These are phyloP conservation scores for Calonectria leucothoes DNA, from an alignment of 2,329 filamentous ascomycete species.

Conservation along the genomic window DNA sequence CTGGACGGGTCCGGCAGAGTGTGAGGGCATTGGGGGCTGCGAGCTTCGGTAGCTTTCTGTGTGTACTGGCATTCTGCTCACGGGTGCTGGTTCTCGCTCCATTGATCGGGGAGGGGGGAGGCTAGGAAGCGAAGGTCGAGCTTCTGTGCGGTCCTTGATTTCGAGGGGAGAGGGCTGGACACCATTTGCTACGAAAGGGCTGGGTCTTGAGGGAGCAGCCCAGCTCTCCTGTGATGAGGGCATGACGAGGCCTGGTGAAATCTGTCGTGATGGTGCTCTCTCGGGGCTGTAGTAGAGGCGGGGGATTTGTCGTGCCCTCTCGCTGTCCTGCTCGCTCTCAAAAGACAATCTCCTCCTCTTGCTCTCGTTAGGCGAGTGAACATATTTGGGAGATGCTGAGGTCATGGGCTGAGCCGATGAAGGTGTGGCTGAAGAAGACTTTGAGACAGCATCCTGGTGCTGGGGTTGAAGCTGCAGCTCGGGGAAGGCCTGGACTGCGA, in stretches of 20 bases:
- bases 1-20: constrained; percentile 41
- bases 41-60: constrained; percentile 52
- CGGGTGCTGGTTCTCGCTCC: constrained; percentile 48
- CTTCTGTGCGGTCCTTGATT: constrained; percentile 48
- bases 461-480: constrained; percentile 53
- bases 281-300: constrained; percentile 56
- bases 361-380: constrained; percentile 59
- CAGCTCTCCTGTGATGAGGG: constrained; percentile 49
- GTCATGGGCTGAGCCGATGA: constrained; percentile 45
- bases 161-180: constrained; percentile 46
- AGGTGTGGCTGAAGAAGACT: constrained; percentile 49
- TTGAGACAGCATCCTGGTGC: constrained; percentile 44
- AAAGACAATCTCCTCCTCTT: constrained; percentile 61
- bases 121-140: constrained; percentile 53
- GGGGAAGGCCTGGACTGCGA: constrained; percentile 55
- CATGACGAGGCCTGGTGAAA: constrained; percentile 48
- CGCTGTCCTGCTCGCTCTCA: constrained; percentile 53
- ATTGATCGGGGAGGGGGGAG: constrained; percentile 52
- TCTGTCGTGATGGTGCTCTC: constrained; percentile 44
- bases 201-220: constrained; percentile 46
- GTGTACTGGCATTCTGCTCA: constrained; percentile 47
- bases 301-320: constrained; percentile 58
- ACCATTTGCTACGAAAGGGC: constrained; percentile 47
- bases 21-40: constrained; percentile 34
- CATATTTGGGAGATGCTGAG: constrained; percentile 58